phyloP scores from a whole-genome alignment of 2,329 filamentous ascomycete species.

The Trichoderma sp. region DNA sequence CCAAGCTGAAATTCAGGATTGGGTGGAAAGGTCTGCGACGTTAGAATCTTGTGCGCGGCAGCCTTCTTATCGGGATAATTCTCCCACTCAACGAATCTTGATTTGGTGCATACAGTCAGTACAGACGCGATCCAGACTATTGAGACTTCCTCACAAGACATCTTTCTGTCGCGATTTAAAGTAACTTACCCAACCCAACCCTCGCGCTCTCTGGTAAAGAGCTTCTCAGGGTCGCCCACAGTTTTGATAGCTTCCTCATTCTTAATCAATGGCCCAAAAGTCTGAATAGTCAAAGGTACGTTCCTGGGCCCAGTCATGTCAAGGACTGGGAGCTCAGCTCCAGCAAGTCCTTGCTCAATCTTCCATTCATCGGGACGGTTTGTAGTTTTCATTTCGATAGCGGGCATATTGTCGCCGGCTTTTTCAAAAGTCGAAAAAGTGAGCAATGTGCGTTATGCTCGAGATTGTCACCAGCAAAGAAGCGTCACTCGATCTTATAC shows the following conservation, averaged over 20 bases:
- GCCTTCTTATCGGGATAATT: conserved; percentile 11
- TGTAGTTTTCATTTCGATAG: neutral
- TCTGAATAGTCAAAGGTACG: neutral
- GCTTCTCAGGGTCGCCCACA: neutral
- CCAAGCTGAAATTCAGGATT: conserved; percentile 13
- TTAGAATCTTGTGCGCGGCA: conserved; percentile 7
- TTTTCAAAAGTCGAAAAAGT: neutral
- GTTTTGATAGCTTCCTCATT: conserved; percentile 5
- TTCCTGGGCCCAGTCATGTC: neutral
- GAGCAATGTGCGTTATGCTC: neutral
- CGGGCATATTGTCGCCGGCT: neutral
- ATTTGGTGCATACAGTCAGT: neutral
- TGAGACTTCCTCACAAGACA: neutral
- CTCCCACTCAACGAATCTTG: conserved; percentile 15
- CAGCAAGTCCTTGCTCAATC: conserved; percentile 11
- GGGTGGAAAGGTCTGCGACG: neutral
- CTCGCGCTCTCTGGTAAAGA: neutral
- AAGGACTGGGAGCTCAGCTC: conserved; percentile 11
- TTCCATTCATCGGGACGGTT: conserved; percentile 10
- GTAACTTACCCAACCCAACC: conserved; percentile 2
- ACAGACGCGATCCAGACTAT: neutral
- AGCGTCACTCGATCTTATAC: conserved; percentile 1
- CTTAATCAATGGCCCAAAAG: neutral
- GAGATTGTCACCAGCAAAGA: neutral
- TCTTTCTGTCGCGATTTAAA: neutral